Evolutionary conservation across 495 filamentous ascomycete species (phyloP).

Genomic region (Penicillium canariense): DNA sequence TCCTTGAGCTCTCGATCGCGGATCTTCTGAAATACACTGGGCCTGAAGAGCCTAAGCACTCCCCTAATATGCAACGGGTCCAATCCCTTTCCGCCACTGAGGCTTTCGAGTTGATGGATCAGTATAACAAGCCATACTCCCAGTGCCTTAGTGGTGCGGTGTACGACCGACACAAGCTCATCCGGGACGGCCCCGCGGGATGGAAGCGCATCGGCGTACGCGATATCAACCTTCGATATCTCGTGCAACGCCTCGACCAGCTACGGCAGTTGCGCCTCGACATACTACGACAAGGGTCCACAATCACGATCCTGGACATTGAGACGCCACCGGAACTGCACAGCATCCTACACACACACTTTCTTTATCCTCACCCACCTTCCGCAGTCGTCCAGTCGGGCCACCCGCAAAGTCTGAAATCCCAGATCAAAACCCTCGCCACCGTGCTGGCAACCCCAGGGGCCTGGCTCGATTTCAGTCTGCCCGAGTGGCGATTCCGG

Average conservation of each 20-base stretch:
- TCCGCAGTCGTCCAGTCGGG: constrained; percentile 21
- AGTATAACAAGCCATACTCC: constrained; percentile 33
- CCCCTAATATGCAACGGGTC: constrained; percentile 33
- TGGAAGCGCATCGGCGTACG: constrained; percentile 47
- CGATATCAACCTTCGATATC: constrained; percentile 29
- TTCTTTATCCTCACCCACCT: constrained; percentile 39
- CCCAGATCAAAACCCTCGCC: constrained; percentile 51
- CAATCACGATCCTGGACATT: constrained; percentile 42
- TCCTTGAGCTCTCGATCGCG: constrained; percentile 64
- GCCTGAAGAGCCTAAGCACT: constrained; percentile 26
- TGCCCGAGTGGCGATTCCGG: constrained; percentile 75
- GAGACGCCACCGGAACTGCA: constrained; percentile 45
- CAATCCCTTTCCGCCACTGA: constrained; percentile 30
- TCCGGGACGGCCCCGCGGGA: constrained; percentile 32
- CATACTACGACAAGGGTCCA: constrained; percentile 30
- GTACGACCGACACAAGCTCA: constrained; percentile 35
- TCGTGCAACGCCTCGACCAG: constrained; percentile 44
- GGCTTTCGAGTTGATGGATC: constrained; percentile 39
- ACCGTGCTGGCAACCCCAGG: constrained; percentile 45
- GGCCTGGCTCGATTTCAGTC: constrained; percentile 75
- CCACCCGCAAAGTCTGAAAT: constrained; percentile 42
- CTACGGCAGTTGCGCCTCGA: constrained; percentile 41
- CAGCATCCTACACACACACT: constrained; percentile 42
- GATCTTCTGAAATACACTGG: constrained; percentile 53
- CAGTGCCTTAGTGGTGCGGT: constrained; percentile 34